Percentiles rank a stretch among this genome's conserved stretches.
Evolutionary conservation across 2,329 filamentous ascomycete genomes (phyloP).

Genomic region (Fusarium sambucinum): DNA sequence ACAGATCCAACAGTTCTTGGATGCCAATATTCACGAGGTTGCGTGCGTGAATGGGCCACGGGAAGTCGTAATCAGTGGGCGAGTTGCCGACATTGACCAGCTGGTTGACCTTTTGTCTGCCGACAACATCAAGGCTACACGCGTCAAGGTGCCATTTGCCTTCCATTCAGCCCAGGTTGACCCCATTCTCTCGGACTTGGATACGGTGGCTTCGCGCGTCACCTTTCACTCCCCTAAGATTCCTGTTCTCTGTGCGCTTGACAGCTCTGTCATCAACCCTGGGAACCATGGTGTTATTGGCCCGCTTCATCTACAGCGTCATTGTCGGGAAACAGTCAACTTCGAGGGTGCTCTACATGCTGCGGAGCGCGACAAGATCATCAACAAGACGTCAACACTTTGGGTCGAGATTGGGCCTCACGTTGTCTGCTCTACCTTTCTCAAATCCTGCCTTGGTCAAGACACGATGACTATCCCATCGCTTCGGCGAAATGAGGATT

Average conservation of each 20-base stretch:
- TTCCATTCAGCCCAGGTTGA: conserved; percentile 68
- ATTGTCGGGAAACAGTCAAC: conserved; percentile 74
- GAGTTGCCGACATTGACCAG: conserved; percentile 56
- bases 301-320: conserved; percentile 69
- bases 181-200: conserved; percentile 69
- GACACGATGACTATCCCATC: conserved; percentile 67
- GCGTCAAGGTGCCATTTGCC: conserved; percentile 64
- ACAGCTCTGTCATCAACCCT: conserved; percentile 46
- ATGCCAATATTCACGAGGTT: conserved; percentile 60
- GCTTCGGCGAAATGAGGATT: conserved; percentile 72
- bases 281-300: conserved; percentile 54
- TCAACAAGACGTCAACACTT: conserved; percentile 66
- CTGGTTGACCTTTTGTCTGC: conserved; percentile 54
- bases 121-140: conserved; percentile 59
- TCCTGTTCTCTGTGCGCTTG: conserved; percentile 76
- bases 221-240: conserved; percentile 57
- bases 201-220: conserved; percentile 57
- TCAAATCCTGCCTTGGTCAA: conserved; percentile 69
- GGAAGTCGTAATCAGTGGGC: conserved; percentile 77
- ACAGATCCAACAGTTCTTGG: conserved; percentile 9
- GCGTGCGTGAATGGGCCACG: conserved; percentile 82
- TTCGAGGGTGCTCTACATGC: conserved; percentile 69
- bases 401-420: conserved; percentile 79
- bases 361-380: conserved; percentile 61
- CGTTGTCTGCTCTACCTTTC: conserved; percentile 72